Base-by-base conservation (phyloP, 2,329 filamentous ascomycete genomes). In the Aspergillus awamori region DNA sequence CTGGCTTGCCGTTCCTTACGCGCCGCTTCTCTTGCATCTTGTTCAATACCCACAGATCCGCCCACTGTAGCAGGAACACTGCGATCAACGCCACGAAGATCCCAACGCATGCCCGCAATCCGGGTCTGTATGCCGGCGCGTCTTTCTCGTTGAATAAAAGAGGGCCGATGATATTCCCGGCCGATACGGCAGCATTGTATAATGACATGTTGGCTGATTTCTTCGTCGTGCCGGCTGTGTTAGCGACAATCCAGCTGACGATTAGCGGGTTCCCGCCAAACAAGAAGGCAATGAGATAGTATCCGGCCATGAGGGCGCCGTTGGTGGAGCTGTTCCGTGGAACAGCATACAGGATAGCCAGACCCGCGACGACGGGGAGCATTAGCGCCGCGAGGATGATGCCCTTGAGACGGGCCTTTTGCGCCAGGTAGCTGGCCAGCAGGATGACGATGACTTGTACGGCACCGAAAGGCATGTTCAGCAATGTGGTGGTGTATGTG, bases 181-280 rank as follows among this genome's bases (percentile, higher is more conserved):
- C 81, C 0, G 86, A 83, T 2, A 82, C 81, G 0, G 84, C 87
- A 1, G 84, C 86, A 66, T 88, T 87, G 78, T 85, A 90, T 0
- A 89, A 75, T 0, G 84, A 85, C 81, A 89, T 87, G 41, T 87
- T 81, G 53, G 85, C 80, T 0, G 86, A 86, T 69, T 88, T 88
- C 74, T 91, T 90, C 2, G 87, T 89, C 15, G 83, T 85, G 6
- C 88, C 89, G 0, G 81, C 88, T 0, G 87, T 89, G 71, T 91
- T 91, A 7, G 84, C 86, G 5, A 90, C 82, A 60, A 90, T 87
- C 88, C 88, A 91, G 0, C 85, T 83, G 0, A 90, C 84, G 26
- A 89, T 84, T 8, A 91, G 77, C 0, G 87, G 87, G 66, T 88
- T 89, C 1, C 83, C 85, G 1, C 86, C 86, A 63, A 87, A 90